Conservation (phyloP, 257 asterid genomes). For the Solanum chiquidenum region DNA sequence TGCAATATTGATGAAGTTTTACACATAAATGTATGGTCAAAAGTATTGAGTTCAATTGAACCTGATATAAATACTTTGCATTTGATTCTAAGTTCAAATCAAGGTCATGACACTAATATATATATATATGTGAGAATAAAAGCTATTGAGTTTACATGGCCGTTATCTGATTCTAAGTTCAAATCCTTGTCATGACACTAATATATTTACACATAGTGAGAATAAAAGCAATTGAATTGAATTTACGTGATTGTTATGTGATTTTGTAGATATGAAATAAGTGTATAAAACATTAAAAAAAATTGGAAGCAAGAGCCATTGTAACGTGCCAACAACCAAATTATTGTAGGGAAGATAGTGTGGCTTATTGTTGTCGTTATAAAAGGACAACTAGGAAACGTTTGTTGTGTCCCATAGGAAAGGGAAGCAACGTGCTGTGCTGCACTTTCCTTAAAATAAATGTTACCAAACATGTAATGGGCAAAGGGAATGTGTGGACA, state of each 20-base stretch:
- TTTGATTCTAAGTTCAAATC: not conserved
- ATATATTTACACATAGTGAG: not conserved
- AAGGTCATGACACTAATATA: not conserved
- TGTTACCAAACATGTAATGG: not conserved
- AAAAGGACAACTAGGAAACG: not conserved
- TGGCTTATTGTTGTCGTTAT: not conserved
- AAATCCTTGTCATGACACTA: not conserved
- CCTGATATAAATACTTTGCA: too few relatives aligned
- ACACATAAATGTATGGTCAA: not conserved
- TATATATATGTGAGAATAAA: not conserved
- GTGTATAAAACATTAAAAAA: not conserved
- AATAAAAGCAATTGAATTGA: not conserved
- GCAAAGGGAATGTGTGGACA: not conserved
- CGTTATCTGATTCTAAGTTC: not conserved
- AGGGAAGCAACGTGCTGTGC: not conserved
- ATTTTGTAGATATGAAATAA: not conserved
- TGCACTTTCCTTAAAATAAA: not conserved
- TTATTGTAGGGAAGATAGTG: not conserved
- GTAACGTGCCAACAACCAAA: not conserved
- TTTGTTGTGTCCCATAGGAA: not conserved
- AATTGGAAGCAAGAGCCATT: not conserved
- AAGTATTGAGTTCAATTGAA: too few relatives aligned
- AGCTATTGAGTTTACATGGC: not conserved
- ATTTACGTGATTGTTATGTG: not conserved
- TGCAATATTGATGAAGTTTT: too few relatives aligned